Conservation (phyloP, 208 protist genomes). For the Acanthamoeba healyi region DNA sequence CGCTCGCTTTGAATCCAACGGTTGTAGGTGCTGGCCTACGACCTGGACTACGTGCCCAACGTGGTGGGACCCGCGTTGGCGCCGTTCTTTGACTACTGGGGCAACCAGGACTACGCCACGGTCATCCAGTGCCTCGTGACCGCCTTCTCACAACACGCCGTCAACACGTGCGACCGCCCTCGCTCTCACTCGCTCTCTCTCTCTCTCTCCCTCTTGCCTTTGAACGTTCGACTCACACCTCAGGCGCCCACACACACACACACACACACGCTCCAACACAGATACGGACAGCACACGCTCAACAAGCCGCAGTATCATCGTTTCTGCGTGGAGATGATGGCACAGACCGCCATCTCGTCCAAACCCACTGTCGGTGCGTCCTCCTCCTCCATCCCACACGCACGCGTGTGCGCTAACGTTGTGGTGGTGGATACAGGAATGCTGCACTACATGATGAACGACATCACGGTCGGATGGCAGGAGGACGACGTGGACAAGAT, state of each 20-base stretch:
- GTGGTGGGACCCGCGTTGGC: conserved; percentile 2
- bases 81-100: conserved; percentile 31
- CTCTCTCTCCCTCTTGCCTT: not conserved
- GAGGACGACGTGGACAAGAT: not conserved
- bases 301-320: not conserved
- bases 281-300: conserved; percentile 2
- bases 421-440: not conserved
- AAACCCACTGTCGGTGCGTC: conserved; percentile 12
- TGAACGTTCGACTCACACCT: not conserved
- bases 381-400: not conserved
- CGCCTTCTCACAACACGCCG: conserved; percentile 14
- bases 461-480: not conserved
- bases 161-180: not conserved
- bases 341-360: conserved; percentile 13
- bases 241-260: not conserved
- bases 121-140: conserved; percentile 38
- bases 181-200: not conserved
- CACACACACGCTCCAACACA: not conserved
- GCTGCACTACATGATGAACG: conserved; percentile 38
- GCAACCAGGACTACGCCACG: conserved; percentile 49
- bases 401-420: not conserved
- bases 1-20: not conserved
- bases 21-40: not conserved
- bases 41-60: not conserved
- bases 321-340: conserved; percentile 33